Percentiles rank a stretch among this genome's conserved stretches.
Conservation (phyloP, 768 basidiomycete genomes). For the Pleurotus djamor region DNA sequence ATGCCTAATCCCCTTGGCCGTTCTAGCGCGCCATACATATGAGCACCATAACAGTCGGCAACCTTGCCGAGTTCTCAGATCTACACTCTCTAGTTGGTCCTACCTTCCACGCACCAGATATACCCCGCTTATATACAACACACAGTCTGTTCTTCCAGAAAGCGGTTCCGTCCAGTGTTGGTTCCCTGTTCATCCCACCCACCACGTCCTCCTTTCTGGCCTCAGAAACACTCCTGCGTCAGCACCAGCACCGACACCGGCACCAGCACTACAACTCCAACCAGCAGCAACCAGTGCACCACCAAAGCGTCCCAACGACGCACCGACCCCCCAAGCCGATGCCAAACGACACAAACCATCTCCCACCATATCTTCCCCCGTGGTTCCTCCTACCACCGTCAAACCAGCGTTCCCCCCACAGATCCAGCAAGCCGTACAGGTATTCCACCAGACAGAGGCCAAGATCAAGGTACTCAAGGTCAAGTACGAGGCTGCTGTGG, state of each 20-base stretch:
- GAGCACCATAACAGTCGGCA: constrained; percentile 44
- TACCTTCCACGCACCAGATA: background rate
- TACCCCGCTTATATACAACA: background rate
- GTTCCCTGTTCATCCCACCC: constrained; percentile 49
- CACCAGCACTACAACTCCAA: too few relatives aligned
- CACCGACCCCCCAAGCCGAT: background rate
- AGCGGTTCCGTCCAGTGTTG: constrained; percentile 42
- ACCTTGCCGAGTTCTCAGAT: constrained; percentile 46
- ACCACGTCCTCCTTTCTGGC: constrained; percentile 40
- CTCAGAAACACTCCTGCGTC: constrained; percentile 38
- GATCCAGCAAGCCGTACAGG: background rate
- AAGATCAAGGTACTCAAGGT: constrained; percentile 12
- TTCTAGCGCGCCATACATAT: constrained; percentile 58
- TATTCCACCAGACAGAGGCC: background rate
- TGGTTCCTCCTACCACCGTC: background rate
- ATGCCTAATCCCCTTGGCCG: background rate
- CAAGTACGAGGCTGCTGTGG: constrained; percentile 11
- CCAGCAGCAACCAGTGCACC: background rate
- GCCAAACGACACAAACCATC: constrained; percentile 1
- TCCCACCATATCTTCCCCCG: background rate
- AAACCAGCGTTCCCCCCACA: constrained; percentile 12
- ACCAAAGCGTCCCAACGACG: background rate
- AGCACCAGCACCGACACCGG: background rate
- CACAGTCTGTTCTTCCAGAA: constrained; percentile 31
- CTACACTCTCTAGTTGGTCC: constrained; percentile 42